Evolutionary conservation across 176 grass and related monocot species (phyloP), one percentile per base, ranked within the genome.

Genomic region (Aegilops tauschii): DNA sequence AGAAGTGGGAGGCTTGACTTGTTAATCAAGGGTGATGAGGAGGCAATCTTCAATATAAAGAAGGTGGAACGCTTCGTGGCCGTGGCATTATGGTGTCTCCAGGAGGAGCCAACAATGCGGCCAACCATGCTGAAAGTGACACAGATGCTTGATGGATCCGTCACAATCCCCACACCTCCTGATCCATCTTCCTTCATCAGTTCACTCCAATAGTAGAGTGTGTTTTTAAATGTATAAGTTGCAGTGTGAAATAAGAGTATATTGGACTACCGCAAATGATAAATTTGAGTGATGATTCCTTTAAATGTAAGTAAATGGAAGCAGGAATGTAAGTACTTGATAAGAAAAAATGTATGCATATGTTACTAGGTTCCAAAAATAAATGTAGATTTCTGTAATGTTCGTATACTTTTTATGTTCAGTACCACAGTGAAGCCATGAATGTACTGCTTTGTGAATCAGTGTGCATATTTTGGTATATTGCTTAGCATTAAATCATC

Each of bases 111-210:
- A 0, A 9, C 25, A 39, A 77, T 82, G 34, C 67, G 86, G 32
- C 90, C 82, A 47, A 64, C 59, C n/a, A 80, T 81, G 74, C 31
- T 80, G 4, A 80, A 80, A 42, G 90, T 92, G 79, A 71, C 65
- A 69, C 86, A 76, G 78, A 89, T 92, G 90, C 82, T 92, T 1
- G 90, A 92, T 76, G 87, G 90, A 88, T 65, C 72, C 8, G 83
- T 86, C 9, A 9, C 68, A 29, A 56, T 86, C 36, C 40, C 47
- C 35, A 27, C 64, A 23, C 87, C 82, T 20, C 86, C 90, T 18
- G 82, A 92, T 64, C 82, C 90, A 12, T 79, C 74, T 42, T 66
- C 75, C 9, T 47, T 36, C 85, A 44, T 36, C 42, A 67, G 40
- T 13, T 44, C 37, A 20, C 62, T 52, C 30, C 80, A 69, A 14